Evolutionary conservation across 495 filamentous ascomycete species (phyloP).

Genomic region (Lichina pygmaea): DNA sequence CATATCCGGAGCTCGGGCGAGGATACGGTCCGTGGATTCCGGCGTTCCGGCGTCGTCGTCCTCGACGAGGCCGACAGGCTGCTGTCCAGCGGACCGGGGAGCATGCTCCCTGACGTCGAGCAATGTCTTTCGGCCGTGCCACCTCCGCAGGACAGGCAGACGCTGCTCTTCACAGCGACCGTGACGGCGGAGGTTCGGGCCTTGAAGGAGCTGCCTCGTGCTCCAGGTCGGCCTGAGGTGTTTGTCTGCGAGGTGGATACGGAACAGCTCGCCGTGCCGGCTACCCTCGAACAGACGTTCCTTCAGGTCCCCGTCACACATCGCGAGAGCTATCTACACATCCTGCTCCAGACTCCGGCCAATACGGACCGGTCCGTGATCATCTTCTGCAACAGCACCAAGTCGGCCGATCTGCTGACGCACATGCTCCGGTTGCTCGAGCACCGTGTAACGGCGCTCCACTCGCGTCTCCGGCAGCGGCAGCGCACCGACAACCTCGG

Average conservation of each 20-base stretch:
- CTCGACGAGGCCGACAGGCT: constrained; percentile 93
- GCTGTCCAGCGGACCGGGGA: constrained; percentile 44
- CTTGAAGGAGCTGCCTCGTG: constrained; percentile 45
- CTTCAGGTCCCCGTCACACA: constrained; percentile 69
- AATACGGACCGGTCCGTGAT: constrained; percentile 55
- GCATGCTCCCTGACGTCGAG: constrained; percentile 83
- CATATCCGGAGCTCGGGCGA: constrained; percentile 74
- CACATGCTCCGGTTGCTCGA: constrained; percentile 59
- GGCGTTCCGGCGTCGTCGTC: constrained; percentile 57
- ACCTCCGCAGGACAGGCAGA: constrained; percentile 44
- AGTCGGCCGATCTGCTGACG: constrained; percentile 68
- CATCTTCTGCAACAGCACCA: constrained; percentile 83
- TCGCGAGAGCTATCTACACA: constrained; percentile 80
- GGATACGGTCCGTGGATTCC: constrained; percentile 61
- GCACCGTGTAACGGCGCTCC: constrained; percentile 74
- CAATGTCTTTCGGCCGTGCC: constrained; percentile 63
- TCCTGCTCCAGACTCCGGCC: constrained; percentile 51
- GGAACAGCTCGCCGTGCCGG: constrained; percentile 42
- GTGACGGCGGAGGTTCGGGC: constrained; percentile 78
- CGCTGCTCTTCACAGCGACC: constrained; percentile 89
- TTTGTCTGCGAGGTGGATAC: constrained; percentile 75
- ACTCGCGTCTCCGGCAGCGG: constrained; percentile 59
- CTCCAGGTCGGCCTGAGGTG: constrained; percentile 38
- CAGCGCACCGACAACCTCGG: constrained; percentile 68
- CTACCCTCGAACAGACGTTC: constrained; percentile 60